Conservation (phyloP, 768 basidiomycete genomes). For the Rhodocollybia butyracea region DNA sequence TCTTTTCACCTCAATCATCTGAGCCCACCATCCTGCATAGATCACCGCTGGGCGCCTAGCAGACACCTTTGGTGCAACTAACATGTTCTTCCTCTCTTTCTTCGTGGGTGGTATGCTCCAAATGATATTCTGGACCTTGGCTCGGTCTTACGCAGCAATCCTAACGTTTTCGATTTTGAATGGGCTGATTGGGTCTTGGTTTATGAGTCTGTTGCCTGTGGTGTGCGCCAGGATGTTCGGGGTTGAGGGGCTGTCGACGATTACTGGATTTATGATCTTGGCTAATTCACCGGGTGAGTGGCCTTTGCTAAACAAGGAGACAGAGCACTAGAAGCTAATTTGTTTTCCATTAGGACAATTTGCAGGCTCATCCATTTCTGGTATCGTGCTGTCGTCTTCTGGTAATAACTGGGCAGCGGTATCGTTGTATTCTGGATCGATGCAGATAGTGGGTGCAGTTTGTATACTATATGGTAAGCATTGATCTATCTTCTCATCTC, state of each 20-base stretch:
- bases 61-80: slow-evolving; percentile 35
- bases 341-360: slow-evolving; percentile 19
- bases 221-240: slow-evolving; percentile 26
- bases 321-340: too few species aligned
- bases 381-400: slow-evolving; percentile 26
- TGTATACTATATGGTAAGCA: slow-evolving; percentile 27
- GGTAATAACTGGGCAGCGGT: slow-evolving; percentile 28
- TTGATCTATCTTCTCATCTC: too few species aligned
- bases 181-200: slow-evolving; percentile 32
- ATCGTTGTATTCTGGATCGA: slow-evolving; percentile 23
- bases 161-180: slow-evolving; percentile 28
- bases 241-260: slow-evolving; percentile 19
- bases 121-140: slow-evolving; percentile 36
- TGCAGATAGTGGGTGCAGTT: slow-evolving; percentile 25
- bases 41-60: slow-evolving; percentile 33
- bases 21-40: slow-evolving; percentile 11
- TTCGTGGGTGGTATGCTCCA: slow-evolving; percentile 31
- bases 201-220: slow-evolving; percentile 29
- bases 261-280: slow-evolving; percentile 22
- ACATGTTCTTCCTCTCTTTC: slow-evolving; percentile 34
- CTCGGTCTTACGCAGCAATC: slow-evolving; percentile 26
- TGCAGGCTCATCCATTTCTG: slow-evolving; percentile 27
- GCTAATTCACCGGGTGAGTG: slow-evolving; percentile 19
- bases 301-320: too few species aligned
- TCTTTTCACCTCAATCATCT: background rate